Evolutionary conservation across 2,329 filamentous ascomycete genomes (phyloP), one percentile per base, ranked within the genome.

Genomic region (Curvularia hawaiiensis): DNA sequence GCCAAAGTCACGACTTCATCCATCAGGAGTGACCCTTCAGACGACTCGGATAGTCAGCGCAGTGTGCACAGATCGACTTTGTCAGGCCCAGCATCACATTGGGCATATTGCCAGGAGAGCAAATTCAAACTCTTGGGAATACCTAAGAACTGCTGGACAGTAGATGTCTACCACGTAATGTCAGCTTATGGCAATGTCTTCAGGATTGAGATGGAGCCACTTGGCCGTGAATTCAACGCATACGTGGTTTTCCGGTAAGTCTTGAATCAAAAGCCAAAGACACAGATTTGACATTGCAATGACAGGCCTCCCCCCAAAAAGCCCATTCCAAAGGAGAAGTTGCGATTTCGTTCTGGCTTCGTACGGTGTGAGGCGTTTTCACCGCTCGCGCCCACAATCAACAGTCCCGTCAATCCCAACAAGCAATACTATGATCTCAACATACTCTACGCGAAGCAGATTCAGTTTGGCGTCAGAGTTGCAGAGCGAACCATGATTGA

Each of bases 401-500:
- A 52, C 3, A 73, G 72, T 54, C 68, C 69, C 7, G 43, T 69
- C 28, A 58, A 71, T 35, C 59, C 67, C 1, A n/a, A 30, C 10
- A 70, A 55, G 26, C 6, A 30, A 1, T 73, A 75, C 47, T 64
- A 60, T 18, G 71, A 75, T 39, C 31, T 55, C 33, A 73, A 65
- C 46, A 64, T 66, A 24, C 41, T 75, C 9, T 63, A 39, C 8
- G 78, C 83, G 3, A 65, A 70, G 1, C 77, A 76, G 0, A 67
- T 92, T 1, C 82, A 86, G 18, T 89, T 92, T 63, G 90, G 90
- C 0, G 78, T 86, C 40, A 80, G 86, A 75, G 65, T 82, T 1
- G 75, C 80, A 1, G 80, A 84, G 4, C 77, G 75, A 3, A 78
- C 79, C 0, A 86, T 92, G 81, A 83, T 88, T 70, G 74, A 80